Evolutionary conservation across 2,329 filamentous ascomycete species (phyloP), one percentile per base, ranked within the genome.

Genomic region (Ophiocordyceps camponoti-leonardi): DNA sequence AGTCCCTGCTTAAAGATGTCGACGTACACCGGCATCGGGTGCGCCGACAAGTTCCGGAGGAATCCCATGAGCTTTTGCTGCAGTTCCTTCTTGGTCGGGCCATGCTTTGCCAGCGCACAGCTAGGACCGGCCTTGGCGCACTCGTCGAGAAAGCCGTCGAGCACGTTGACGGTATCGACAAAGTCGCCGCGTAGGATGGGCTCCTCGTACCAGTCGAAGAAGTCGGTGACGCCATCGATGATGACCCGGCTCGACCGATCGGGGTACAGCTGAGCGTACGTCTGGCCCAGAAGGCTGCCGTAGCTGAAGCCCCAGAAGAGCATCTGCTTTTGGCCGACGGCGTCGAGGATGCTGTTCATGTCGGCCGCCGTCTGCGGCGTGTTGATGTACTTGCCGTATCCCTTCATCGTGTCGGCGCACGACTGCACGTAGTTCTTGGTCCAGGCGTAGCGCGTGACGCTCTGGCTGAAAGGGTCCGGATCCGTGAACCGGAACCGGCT

Each of bases 281-380:
- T 66, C 42, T 59, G 56, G 1, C 66, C 67, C 2, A 69, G 56
- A 2, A 62, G 47, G 1, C 59, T 65, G 16, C 66, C 66, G 46
- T 69, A 69, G 45, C 62, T 66, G 45, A 66, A 58, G 0, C 67
- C 66, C 64, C 63, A 67, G 43, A 64, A 67, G 8, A 56, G 49
- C 52, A 64, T 55, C 1, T 55, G 50, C 41, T 60, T 44, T 23
- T 58, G 50, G 3, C 59, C 61, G 37, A 61, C 42, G 19, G 57
- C 67, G 44, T 70, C 64, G 1, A 72, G 54, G 26, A 72, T 70
- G 13, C 56, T 63, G 49, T 70, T 69, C 67, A 72, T 71, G 48
- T 73, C 69, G 30, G 68, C 66, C 11, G 67, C 69, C 1, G 67
- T 68, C 51, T 71, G 68, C 0, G 67, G 68, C 0, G 69, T 72